Conservation (phyloP, 768 basidiomycete species). For the Rhodotorula kratochvilovae region DNA sequence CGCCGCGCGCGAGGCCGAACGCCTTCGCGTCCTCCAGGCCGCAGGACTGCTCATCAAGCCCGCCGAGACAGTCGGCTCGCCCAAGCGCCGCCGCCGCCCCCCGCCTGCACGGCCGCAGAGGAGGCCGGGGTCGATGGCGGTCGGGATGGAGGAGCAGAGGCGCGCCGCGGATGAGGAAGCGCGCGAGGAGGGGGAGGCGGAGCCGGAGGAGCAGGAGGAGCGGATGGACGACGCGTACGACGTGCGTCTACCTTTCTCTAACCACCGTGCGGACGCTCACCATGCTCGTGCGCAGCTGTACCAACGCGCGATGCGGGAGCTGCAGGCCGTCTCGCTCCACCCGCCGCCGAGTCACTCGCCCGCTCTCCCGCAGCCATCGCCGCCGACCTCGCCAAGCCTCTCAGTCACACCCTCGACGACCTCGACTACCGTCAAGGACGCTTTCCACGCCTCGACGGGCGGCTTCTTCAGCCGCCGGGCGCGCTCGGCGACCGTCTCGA, state of each 20-base stretch:
- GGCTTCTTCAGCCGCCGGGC: conserved; percentile 10
- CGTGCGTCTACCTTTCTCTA: conserved; percentile 1
- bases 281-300: conserved; percentile 13
- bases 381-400: not conserved
- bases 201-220: conserved; percentile 27
- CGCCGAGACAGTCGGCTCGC: conserved; percentile 12
- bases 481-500: conserved; percentile 6
- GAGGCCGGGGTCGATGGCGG: conserved; percentile 1
- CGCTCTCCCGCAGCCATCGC: not conserved
- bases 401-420: not conserved
- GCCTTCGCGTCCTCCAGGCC: conserved; percentile 76
- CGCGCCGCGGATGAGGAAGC: not conserved
- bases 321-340: not conserved
- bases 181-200: not conserved
- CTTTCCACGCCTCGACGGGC: conserved; percentile 1
- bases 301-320: conserved; percentile 34
- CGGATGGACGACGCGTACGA: conserved; percentile 39
- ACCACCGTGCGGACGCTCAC: too few species aligned
- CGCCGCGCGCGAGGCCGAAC: conserved; percentile 62
- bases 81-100: conserved; percentile 19
- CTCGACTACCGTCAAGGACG: conserved; percentile 13
- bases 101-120: conserved; percentile 35
- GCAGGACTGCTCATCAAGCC: conserved; percentile 74
- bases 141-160: not conserved
- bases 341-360: not conserved